Conservation (phyloP, 148 eudicot genomes). For the Limonium bicolor region DNA sequence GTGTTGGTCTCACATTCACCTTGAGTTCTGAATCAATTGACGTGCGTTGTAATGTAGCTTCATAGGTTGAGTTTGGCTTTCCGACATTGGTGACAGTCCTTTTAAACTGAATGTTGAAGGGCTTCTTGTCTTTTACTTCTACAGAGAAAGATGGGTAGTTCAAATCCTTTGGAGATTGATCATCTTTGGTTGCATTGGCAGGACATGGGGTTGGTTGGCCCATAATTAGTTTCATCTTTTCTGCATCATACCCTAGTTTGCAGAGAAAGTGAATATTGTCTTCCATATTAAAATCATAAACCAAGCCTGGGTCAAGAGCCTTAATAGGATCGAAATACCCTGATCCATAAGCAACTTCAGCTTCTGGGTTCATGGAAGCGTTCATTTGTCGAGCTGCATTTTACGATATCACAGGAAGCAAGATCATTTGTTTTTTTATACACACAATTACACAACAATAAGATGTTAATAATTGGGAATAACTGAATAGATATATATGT, state of each 20-base stretch:
- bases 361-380: constrained; percentile 11
- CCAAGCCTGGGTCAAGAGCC: constrained; percentile 1
- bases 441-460: neutral
- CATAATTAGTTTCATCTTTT: neutral
- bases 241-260: constrained; percentile 1
- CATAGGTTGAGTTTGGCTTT: too few species aligned
- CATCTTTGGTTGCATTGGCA: neutral
- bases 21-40: too few species aligned
- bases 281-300: neutral
- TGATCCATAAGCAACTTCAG: constrained; percentile 53
- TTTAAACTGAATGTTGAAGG: neutral
- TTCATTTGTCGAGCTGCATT: constrained; percentile 29
- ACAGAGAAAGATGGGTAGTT: constrained; percentile 2
- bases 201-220: neutral
- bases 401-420: neutral
- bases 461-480: too few species aligned
- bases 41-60: too few species aligned
- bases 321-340: constrained; percentile 35
- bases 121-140: neutral
- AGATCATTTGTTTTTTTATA: neutral
- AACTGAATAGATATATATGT: too few species aligned
- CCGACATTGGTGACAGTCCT: neutral
- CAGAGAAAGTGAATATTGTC: constrained; percentile 2
- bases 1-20: too few species aligned
- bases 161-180: neutral